Percentiles rank a stretch among this genome's conserved stretches.
These are phyloP conservation scores for Mesembryanthemum crystallinum DNA, from an alignment of 148 eudicot genomes.

Conservation along the genomic window DNA sequence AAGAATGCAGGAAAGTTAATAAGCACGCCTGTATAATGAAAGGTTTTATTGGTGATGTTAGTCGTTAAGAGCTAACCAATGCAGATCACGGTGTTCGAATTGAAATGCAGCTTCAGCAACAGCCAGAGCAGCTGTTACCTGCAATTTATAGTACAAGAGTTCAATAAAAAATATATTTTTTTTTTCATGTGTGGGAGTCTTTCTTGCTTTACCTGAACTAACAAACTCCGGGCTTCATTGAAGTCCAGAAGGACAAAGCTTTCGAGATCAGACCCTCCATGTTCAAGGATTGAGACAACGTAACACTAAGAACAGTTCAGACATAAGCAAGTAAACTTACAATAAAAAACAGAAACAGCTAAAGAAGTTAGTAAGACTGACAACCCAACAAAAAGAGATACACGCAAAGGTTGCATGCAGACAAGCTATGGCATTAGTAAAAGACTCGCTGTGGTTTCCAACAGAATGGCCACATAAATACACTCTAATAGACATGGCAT, in stretches of 20 bases:
- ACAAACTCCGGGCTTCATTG: conserved; percentile 75
- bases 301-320: conserved; percentile 49
- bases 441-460: not conserved
- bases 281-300: conserved; percentile 80
- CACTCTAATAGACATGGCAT: not conserved
- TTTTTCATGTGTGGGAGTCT: not conserved
- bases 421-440: not conserved
- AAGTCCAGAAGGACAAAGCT: conserved; percentile 81
- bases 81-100: conserved; percentile 96
- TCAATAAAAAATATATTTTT: too few species aligned
- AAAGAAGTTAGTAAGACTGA: not conserved
- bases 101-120: conserved; percentile 94
- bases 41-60: not conserved
- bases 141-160: conserved; percentile 24
- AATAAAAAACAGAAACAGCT: not conserved
- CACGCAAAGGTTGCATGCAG: conserved; percentile 3
- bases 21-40: conserved; percentile 2
- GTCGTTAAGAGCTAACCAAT: conserved; percentile 49
- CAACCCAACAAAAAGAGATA: not conserved
- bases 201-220: conserved; percentile 57
- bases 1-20: conserved; percentile 5
- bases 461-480: not conserved
- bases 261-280: conserved; percentile 91
- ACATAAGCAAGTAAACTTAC: conserved; percentile 1
- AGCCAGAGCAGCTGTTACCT: conserved; percentile 87